phyloP scores from a whole-genome alignment of 2,329 filamentous ascomycete genomes.

The Macrophomina phaseolina region DNA sequence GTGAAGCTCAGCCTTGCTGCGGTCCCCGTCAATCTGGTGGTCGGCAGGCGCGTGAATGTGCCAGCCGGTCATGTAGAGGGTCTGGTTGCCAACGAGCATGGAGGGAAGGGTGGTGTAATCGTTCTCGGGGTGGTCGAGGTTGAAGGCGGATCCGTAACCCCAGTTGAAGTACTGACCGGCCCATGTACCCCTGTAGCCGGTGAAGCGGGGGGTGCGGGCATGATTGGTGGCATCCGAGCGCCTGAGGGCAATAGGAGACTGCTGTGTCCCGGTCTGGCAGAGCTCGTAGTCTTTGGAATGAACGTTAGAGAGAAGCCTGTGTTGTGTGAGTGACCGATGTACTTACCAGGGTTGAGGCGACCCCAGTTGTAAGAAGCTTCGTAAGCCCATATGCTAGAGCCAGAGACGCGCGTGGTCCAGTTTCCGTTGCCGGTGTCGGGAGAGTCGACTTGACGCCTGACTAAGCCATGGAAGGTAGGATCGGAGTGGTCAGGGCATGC shows the following conservation, averaged over 20 bases:
- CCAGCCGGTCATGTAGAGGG: slow-evolving; percentile 56
- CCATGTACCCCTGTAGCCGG: slow-evolving; percentile 43
- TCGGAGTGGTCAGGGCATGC: slow-evolving; percentile 8
- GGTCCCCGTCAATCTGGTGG: slow-evolving; percentile 52
- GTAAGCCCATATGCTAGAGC: slow-evolving; percentile 38
- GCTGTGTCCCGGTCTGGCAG: slow-evolving; percentile 58
- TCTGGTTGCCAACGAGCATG: slow-evolving; percentile 54
- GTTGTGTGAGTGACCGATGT: neutral
- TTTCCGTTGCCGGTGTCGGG: neutral
- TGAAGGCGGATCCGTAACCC: slow-evolving; percentile 57
- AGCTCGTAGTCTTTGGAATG: slow-evolving; percentile 44
- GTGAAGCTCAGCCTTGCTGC: slow-evolving; percentile 56
- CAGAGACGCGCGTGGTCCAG: neutral
- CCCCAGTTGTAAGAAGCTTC: slow-evolving; percentile 51
- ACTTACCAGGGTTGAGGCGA: slow-evolving; percentile 39
- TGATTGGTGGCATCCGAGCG: slow-evolving; percentile 48
- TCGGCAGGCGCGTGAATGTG: slow-evolving; percentile 60
- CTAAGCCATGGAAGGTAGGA: neutral
- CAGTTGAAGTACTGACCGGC: slow-evolving; percentile 55
- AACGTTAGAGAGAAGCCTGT: neutral
- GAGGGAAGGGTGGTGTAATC: slow-evolving; percentile 49
- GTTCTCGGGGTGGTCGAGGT: slow-evolving; percentile 41
- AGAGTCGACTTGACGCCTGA: neutral
- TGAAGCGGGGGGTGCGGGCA: slow-evolving; percentile 50
- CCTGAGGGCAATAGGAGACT: slow-evolving; percentile 56